phyloP scores from a whole-genome alignment of 176 grass and related monocot genomes.

The Eremochloa ophiuroides region DNA sequence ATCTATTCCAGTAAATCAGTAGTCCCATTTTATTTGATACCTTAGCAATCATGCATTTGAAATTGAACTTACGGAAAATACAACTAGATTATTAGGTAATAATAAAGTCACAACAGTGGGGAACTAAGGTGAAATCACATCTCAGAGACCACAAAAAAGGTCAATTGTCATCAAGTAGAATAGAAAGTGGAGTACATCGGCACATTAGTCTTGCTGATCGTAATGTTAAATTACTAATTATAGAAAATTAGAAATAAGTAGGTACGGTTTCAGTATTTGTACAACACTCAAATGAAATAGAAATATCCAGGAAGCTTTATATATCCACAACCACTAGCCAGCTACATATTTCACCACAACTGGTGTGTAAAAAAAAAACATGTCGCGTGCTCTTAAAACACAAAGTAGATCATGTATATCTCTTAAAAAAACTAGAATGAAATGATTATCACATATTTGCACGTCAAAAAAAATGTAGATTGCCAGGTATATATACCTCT shows the following conservation, averaged over 20 bases:
- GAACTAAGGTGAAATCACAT: not conserved
- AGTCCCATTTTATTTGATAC: not conserved
- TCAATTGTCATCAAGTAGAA: not conserved
- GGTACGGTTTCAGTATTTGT: not conserved
- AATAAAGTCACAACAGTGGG: not conserved
- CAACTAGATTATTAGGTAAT: not conserved
- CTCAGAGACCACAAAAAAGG: not conserved
- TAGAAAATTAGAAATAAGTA: not conserved
- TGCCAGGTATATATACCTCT: slow-evolving; percentile 6
- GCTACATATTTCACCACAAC: not conserved
- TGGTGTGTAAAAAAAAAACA: not conserved
- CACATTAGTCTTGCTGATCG: not conserved
- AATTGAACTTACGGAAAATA: not conserved
- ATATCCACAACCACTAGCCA: not conserved
- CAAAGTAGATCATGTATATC: not conserved
- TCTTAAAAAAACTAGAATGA: not conserved
- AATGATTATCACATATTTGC: not conserved
- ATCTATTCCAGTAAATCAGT: not conserved
- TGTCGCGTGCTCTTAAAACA: not conserved
- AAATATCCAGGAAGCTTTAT: not conserved
- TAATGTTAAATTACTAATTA: slow-evolving; percentile 1
- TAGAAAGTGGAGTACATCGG: not conserved
- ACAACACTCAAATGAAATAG: not conserved
- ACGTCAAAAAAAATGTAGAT: not conserved
- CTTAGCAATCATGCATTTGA: not conserved